A percentile compares a stretch with the other conserved stretches of the same genome.
These are phyloP conservation scores for Evansstolkia leycettana DNA, from an alignment of 495 filamentous ascomycete species.

Conservation along the genomic window DNA sequence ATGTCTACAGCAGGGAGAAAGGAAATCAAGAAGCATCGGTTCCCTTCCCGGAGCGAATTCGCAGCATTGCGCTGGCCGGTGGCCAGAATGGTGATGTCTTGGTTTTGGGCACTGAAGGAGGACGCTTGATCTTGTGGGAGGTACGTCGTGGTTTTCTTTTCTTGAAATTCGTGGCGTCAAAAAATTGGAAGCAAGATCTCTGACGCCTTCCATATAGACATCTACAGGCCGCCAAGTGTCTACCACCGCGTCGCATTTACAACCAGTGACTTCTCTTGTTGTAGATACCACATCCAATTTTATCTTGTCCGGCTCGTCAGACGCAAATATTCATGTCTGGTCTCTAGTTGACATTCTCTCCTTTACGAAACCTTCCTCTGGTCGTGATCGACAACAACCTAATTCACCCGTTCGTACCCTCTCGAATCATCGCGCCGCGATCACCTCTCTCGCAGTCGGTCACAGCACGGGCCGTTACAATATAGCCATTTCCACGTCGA, in stretches of 20 bases:
- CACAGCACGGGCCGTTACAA: constrained; percentile 57
- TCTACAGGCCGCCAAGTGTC: constrained; percentile 78
- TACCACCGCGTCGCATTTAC: constrained; percentile 79
- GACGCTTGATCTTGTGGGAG: constrained; percentile 88
- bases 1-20: constrained; percentile 75
- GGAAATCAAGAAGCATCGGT: constrained; percentile 79
- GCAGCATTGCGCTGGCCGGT: constrained; percentile 51
- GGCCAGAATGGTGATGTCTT: constrained; percentile 54
- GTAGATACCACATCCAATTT: constrained; percentile 62
- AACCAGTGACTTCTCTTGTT: constrained; percentile 65
- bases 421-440: constrained; percentile 66
- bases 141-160: too few species aligned
- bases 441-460: constrained; percentile 57
- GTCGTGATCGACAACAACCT: constrained; percentile 24
- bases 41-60: constrained; percentile 76
- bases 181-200: too few species aligned
- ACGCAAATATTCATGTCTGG: constrained; percentile 87
- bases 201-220: constrained; percentile 35
- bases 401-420: constrained; percentile 54
- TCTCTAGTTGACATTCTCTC: constrained; percentile 62
- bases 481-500: constrained; percentile 64
- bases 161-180: too few species aligned
- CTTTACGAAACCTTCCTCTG: constrained; percentile 34
- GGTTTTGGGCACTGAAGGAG: constrained; percentile 74
- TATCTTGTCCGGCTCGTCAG: constrained; percentile 75